Conservation (phyloP, 257 asterid species). For the Nicotiana sylvestris region DNA sequence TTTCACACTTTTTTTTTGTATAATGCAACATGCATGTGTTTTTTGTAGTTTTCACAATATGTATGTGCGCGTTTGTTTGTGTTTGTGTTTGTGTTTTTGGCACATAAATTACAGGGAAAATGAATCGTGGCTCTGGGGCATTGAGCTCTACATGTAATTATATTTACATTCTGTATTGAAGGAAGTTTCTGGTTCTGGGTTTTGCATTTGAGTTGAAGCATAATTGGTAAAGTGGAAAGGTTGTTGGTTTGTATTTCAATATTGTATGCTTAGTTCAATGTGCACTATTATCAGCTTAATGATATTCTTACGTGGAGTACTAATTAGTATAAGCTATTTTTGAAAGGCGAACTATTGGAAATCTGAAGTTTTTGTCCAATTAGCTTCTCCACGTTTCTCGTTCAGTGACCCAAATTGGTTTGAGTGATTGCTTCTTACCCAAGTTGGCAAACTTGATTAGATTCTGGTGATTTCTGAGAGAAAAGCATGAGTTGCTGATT, state of each 20-base stretch:
- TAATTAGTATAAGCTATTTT: not conserved
- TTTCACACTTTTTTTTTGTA: not conserved
- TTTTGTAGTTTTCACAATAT: not conserved
- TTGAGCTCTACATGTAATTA: not conserved
- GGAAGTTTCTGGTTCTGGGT: not conserved
- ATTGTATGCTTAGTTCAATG: not conserved
- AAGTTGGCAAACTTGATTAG: not conserved
- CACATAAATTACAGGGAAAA: not conserved
- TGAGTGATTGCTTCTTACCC: not conserved
- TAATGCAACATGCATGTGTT: not conserved
- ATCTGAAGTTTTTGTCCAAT: not conserved
- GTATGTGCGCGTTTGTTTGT: not conserved
- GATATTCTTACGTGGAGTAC: not conserved
- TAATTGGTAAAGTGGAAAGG: not conserved
- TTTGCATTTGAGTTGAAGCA: not conserved
- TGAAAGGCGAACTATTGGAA: not conserved
- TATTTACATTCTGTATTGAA: not conserved
- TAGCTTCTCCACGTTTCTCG: not conserved
- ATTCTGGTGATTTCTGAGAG: not conserved
- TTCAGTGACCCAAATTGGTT: not conserved
- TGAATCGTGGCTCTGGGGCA: not conserved
- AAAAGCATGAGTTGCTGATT: not conserved
- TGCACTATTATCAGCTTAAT: not conserved
- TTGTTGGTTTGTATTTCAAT: not conserved
- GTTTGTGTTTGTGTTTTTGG: not conserved